Evolutionary conservation across 192 early-diverging fungal genomes (phyloP).

Genomic region (Globomyces pollinis-pini): DNA sequence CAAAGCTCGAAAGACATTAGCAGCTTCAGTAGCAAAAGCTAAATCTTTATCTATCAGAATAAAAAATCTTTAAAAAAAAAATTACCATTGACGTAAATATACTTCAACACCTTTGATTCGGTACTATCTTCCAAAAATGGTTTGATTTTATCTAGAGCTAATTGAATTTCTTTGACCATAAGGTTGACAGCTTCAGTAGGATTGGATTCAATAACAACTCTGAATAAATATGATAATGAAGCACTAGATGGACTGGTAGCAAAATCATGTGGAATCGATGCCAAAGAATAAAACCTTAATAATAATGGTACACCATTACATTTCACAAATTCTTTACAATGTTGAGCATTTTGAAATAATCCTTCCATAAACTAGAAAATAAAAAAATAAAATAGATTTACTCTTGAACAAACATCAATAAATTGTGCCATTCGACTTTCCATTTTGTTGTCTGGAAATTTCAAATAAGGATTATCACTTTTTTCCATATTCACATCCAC

Average conservation of each 20-base stretch:
- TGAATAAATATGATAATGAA: conserved; percentile 63
- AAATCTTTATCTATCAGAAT: too few species aligned
- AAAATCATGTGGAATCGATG: conserved; percentile 68
- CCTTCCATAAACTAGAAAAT: conserved; percentile 71
- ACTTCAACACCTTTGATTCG: conserved; percentile 30
- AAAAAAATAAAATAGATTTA: background rate
- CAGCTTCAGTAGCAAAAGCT: conserved; percentile 29
- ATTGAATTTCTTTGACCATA: conserved; percentile 47
- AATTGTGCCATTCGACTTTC: conserved; percentile 34
- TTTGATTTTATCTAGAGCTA: conserved; percentile 32
- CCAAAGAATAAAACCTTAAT: conserved; percentile 55
- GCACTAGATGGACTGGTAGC: conserved; percentile 49
- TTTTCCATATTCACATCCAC: too few species aligned
- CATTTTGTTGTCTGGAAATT: conserved; percentile 40
- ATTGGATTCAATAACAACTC: conserved; percentile 60
- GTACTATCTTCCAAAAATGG: conserved; percentile 29
- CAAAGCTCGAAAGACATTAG: conserved; percentile 46
- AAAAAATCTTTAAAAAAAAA: too few species aligned
- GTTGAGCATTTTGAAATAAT: conserved; percentile 68
- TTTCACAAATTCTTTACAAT: conserved; percentile 68
- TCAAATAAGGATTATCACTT: too few species aligned
- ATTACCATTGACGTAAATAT: conserved; percentile 41
- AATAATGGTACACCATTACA: conserved; percentile 56
- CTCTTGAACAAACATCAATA: conserved; percentile 56
- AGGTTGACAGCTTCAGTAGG: conserved; percentile 41